Evolutionary conservation across 345 rosid genomes (phyloP).

Genomic region (Camelina sativa): DNA sequence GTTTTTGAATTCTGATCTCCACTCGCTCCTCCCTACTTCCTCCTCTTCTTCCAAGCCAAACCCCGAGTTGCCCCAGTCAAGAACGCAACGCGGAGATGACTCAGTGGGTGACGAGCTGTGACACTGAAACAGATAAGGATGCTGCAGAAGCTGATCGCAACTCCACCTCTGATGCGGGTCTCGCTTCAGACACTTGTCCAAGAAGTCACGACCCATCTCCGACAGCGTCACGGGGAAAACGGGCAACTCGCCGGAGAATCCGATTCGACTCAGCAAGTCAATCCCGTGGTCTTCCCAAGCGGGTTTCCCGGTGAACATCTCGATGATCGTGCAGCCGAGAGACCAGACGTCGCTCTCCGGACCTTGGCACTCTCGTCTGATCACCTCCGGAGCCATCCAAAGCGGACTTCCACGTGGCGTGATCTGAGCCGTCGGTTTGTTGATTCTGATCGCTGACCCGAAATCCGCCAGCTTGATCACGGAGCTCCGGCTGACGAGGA

Average conservation of each 20-base stretch:
- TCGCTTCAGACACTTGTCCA: conserved; percentile 64
- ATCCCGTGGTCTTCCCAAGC: conserved; percentile 70
- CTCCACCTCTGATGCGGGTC: conserved; percentile 63
- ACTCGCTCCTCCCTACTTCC: conserved; percentile 28
- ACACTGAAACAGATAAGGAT: conserved; percentile 57
- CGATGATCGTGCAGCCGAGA: conserved; percentile 72
- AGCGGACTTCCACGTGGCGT: conserved; percentile 83
- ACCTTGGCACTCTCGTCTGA: conserved; percentile 68
- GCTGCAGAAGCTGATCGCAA: conserved; percentile 72
- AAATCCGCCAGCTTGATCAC: conserved; percentile 83
- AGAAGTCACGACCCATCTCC: conserved; percentile 60
- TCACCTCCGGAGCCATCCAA: conserved; percentile 98
- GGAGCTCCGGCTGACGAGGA: conserved; percentile 51
- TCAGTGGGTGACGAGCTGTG: conserved; percentile 32
- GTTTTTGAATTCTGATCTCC: neutral
- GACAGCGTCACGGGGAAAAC: conserved; percentile 53
- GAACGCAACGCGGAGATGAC: conserved; percentile 77
- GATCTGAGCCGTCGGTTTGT: neutral
- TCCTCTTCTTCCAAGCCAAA: conserved; percentile 38
- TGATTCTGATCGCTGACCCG: conserved; percentile 56
- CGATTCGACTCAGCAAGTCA: conserved; percentile 57
- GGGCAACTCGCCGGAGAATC: conserved; percentile 58
- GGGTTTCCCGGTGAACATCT: conserved; percentile 72
- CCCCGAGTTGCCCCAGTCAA: conserved; percentile 56
- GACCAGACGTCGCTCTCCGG: conserved; percentile 89